phyloP scores from a whole-genome alignment of 1,139 yeast genomes.

The Magnusiomyces suaveolens region DNA sequence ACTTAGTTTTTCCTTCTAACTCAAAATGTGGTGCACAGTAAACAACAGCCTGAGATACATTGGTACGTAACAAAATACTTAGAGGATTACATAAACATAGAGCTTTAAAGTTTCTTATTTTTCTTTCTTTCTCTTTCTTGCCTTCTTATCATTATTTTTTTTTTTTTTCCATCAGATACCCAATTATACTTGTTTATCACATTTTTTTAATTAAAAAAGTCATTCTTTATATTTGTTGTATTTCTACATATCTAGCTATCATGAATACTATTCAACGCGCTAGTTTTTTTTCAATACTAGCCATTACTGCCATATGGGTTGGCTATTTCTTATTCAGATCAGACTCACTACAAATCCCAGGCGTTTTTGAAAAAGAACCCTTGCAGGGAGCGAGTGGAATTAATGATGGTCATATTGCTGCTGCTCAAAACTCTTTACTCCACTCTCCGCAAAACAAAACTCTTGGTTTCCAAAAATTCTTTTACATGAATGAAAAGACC shows the following conservation, averaged over 20 bases:
- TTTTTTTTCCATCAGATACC: too few species aligned
- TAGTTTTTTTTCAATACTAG: neutral
- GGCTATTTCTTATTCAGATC: neutral
- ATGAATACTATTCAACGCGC: neutral
- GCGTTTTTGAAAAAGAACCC: neutral
- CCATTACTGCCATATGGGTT: neutral
- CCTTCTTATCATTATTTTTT: too few species aligned
- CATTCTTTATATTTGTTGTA: neutral
- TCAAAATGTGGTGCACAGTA: too few species aligned
- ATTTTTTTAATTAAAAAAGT: too few species aligned
- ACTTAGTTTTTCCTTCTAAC: too few species aligned
- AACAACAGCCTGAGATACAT: too few species aligned
- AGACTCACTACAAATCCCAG: neutral
- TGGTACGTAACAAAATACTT: too few species aligned
- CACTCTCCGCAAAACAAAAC: constrained; percentile 13
- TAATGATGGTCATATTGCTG: neutral
- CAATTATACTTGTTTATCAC: too few species aligned
- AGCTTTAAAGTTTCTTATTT: too few species aligned
- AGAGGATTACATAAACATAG: too few species aligned
- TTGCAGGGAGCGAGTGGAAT: neutral
- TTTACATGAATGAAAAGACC: constrained; percentile 15
- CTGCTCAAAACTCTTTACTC: neutral
- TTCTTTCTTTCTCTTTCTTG: too few species aligned
- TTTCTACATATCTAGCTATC: neutral
- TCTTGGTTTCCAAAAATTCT: constrained; percentile 17